Conservation (phyloP, 139 green algal species). For the Picochlorum sp. region DNA sequence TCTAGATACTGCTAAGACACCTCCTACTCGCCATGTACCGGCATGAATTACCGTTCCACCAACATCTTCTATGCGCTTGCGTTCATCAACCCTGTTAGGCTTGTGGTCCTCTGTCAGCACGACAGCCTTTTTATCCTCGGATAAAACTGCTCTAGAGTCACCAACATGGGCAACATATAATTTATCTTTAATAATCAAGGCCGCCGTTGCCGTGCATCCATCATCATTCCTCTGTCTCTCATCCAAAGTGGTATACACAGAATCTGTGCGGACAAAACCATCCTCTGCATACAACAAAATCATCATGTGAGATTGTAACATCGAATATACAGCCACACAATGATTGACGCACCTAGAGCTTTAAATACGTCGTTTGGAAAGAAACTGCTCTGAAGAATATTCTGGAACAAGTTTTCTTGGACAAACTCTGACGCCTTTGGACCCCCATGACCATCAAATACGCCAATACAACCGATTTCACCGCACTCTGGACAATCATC, state of each 20-base stretch:
- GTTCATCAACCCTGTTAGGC: constrained; percentile 83
- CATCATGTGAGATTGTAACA: too few relatives aligned
- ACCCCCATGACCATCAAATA: constrained; percentile 93
- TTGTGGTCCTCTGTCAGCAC: constrained; percentile 89
- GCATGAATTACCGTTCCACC: constrained; percentile 87
- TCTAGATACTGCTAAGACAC: constrained; percentile 88
- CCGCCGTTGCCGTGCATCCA: constrained; percentile 78
- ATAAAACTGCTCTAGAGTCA: constrained; percentile 82
- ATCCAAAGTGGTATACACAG: constrained; percentile 63
- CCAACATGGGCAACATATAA: constrained; percentile 84
- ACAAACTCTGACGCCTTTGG: constrained; percentile 79
- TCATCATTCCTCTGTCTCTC: constrained; percentile 55
- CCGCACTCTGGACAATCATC: constrained; percentile 5
- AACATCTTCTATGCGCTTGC: constrained; percentile 76
- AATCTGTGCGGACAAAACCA: constrained; percentile 69
- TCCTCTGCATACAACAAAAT: constrained; percentile 13
- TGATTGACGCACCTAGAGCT: constrained; percentile 35
- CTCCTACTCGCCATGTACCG: constrained; percentile 90
- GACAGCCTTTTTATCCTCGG: constrained; percentile 45
- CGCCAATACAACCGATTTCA: constrained; percentile 73
- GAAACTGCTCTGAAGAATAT: constrained; percentile 59
- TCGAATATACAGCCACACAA: not conserved
- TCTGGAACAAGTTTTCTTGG: constrained; percentile 70
- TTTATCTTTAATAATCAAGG: constrained; percentile 55
- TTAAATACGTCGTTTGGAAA: constrained; percentile 51